Conservation (phyloP, 768 basidiomycete genomes). For the Goffeauzyma gilvescens region DNA sequence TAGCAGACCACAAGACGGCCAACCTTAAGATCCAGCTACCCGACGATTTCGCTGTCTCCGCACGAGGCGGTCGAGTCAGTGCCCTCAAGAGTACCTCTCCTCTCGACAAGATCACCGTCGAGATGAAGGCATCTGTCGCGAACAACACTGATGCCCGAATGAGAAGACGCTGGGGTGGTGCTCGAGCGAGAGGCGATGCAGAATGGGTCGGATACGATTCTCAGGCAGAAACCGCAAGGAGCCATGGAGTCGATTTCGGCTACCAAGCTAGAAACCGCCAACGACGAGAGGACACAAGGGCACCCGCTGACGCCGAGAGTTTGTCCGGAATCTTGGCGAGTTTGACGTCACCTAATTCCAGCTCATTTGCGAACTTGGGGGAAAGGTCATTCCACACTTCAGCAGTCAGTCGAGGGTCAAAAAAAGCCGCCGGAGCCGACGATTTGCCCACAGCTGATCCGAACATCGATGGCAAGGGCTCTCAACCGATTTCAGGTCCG, state of each 20-base stretch:
- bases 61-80: no score
- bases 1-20: no score
- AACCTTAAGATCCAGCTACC: no score
- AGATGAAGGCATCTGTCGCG: background rate
- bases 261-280: background rate
- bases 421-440: background rate
- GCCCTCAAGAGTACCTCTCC: background rate
- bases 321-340: no score
- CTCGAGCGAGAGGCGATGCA: background rate
- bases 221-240: background rate
- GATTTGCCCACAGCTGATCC: conserved; percentile 8
- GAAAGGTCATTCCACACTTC: background rate
- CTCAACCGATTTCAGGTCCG: conserved; percentile 3
- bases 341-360: no score
- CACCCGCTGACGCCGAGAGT: background rate
- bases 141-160: background rate
- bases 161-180: background rate
- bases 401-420: background rate
- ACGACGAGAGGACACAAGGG: background rate
- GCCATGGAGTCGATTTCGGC: background rate
- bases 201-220: background rate
- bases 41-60: no score
- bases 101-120: background rate
- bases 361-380: background rate
- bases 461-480: background rate